Conservation (phyloP, 768 basidiomycete genomes). For the Daedaleopsis sinensis region DNA sequence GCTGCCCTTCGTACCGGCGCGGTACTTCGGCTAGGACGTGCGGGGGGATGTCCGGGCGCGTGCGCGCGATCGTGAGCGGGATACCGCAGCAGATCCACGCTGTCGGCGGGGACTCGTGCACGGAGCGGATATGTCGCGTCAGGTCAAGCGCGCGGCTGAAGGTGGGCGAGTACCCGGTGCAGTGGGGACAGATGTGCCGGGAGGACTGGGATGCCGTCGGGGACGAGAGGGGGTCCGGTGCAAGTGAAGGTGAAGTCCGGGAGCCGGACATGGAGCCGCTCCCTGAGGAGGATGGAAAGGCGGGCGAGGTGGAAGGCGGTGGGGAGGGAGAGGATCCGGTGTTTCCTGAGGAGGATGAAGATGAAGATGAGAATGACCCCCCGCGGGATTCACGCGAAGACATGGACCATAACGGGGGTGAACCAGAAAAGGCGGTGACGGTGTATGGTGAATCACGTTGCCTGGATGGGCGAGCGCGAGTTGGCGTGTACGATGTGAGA, state of each 20-base stretch:
- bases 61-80: neutral
- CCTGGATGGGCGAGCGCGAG: no score
- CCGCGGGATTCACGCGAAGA: no score
- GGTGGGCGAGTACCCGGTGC: neutral
- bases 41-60: neutral
- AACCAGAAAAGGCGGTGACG: no score
- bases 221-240: neutral
- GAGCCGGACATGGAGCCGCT: no score
- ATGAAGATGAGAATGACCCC: no score
- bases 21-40: neutral
- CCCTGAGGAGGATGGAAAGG: neutral
- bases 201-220: neutral
- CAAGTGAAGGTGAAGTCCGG: no score
- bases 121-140: conserved; percentile 1
- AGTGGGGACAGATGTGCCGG: neutral
- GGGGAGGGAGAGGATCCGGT: neutral
- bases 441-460: no score
- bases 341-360: no score
- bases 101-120: neutral
- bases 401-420: no score
- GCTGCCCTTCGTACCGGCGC: conserved; percentile 14
- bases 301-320: neutral
- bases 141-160: conserved; percentile 1
- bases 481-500: no score
- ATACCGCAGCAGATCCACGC: conserved; percentile 5